phyloP scores from a whole-genome alignment of 169 alveolate genomes.

The Eimeria maxima region DNA sequence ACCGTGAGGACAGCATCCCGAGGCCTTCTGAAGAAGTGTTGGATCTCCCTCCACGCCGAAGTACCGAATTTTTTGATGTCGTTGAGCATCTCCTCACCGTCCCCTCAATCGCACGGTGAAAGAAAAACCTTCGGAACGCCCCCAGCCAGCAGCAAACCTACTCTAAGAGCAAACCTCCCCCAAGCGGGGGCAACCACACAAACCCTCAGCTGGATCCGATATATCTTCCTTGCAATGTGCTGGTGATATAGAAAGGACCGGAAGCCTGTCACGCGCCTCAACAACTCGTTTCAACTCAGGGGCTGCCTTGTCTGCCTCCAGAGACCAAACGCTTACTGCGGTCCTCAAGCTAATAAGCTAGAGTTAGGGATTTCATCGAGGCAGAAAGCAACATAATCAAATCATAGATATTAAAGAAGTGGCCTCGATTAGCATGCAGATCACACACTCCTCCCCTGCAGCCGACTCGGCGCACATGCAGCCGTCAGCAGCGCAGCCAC shows the following conservation, averaged over 20 bases:
- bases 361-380: not conserved
- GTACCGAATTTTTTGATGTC: constrained; percentile 27
- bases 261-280: not conserved
- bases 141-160: not conserved
- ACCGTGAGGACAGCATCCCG: constrained; percentile 54
- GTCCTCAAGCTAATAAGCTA: not conserved
- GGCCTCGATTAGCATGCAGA: not conserved
- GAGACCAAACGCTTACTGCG: not conserved
- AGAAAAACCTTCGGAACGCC: not conserved
- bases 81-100: not conserved
- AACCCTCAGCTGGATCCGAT: not conserved
- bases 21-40: constrained; percentile 50
- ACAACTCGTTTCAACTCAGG: not conserved
- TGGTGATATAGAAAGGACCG: not conserved
- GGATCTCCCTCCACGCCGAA: constrained; percentile 39
- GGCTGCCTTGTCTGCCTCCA: not conserved
- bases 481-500: constrained; percentile 35
- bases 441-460: constrained; percentile 7
- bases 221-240: not conserved
- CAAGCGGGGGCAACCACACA: constrained; percentile 14
- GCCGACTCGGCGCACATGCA: constrained; percentile 59
- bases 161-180: not conserved
- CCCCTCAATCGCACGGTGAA: not conserved
- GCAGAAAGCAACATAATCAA: not conserved
- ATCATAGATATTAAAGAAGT: not conserved